Base-by-base conservation (phyloP, 805 yeast genomes). In the Yarrowia sp. region DNA sequence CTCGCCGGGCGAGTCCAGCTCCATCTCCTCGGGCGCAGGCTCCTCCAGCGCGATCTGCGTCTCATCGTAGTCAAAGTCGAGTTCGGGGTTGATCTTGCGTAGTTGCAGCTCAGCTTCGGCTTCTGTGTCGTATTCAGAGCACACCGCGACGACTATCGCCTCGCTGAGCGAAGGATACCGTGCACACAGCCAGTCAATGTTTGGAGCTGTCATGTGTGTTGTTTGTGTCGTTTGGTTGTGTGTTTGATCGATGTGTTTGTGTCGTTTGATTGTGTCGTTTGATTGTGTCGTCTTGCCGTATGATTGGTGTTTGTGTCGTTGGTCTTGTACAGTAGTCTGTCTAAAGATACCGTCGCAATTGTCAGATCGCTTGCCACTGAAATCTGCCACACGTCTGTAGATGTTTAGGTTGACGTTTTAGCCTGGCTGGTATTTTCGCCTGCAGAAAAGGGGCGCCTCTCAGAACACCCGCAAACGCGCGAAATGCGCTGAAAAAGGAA, bases 171-270 rank as follows among this genome's bases (percentile, higher is more conserved):
- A 16, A 2, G 49, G 49, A 10, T 44, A 44, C n/a, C 49, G 49
- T 16, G 49, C 49, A 44, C 49, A 44, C 2, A 44, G 33, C 49
- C 49, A 44, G 49, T 44, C 49, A 16, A 44, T 44, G 24, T 44
- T 22, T 5, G 33, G 31, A 4, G 22, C 5, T 13, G 5, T 3
- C 47, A 41, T 41, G 9, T 38, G 25, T 21, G 21, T n/a, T 21
- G 25, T 3, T 14, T 21, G 42, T 21, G 12, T 14, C 6, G 25
- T 12, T 21, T 12, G 2, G 24, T 36, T 19, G 19, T n/a, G 14
- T 14, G 13, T 33, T 31, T 31, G n/a, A n/a, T n/a, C n/a, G n/a
- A n/a, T 31, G 2, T 6, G 38, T 33, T 25, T 25, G 38, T 33
- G n/a, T n/a, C n/a, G n/a, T n/a, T n/a, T n/a, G n/a, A n/a, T 13